Percentiles rank a stretch among this genome's conserved stretches.
Conservation (phyloP, 208 protist species). For the Leishmania major region DNA sequence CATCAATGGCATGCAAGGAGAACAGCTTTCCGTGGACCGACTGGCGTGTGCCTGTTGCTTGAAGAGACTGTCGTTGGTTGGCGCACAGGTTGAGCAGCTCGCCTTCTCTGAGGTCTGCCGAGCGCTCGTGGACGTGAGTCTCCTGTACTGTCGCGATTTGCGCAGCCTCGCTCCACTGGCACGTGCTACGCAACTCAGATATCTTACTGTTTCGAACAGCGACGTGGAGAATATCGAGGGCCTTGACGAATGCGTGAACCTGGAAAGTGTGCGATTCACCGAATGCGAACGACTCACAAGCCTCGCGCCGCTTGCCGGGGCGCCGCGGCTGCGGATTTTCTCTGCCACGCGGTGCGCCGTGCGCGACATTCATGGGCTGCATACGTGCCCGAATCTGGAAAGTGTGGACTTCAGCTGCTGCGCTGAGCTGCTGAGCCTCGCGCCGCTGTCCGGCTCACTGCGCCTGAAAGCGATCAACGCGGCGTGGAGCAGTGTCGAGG, state of each 20-base stretch:
- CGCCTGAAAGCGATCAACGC: background rate
- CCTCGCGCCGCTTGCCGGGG: background rate
- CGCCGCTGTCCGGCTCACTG: background rate
- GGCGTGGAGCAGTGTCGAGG: background rate
- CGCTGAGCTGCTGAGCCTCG: background rate
- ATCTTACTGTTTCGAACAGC: background rate
- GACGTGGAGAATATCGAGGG: background rate
- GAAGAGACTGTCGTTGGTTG: background rate
- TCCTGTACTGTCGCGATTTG: background rate
- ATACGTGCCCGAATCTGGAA: background rate
- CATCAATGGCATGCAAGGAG: background rate
- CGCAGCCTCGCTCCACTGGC: background rate
- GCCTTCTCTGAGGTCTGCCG: background rate
- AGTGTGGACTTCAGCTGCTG: background rate
- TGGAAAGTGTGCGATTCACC: background rate
- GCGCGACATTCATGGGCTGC: background rate
- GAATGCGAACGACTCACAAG: background rate
- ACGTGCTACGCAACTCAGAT: background rate
- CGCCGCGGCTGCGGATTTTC: background rate
- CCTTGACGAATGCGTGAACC: background rate
- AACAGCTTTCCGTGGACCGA: background rate
- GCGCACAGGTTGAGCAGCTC: background rate
- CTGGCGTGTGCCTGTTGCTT: background rate
- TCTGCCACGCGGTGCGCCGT: background rate
- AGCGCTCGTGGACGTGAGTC: background rate